A percentile compares a stretch with the other conserved stretches of the same genome.
Conservation (phyloP, 1,284 basidiomycete genomes). For the Pascua guehoae region DNA sequence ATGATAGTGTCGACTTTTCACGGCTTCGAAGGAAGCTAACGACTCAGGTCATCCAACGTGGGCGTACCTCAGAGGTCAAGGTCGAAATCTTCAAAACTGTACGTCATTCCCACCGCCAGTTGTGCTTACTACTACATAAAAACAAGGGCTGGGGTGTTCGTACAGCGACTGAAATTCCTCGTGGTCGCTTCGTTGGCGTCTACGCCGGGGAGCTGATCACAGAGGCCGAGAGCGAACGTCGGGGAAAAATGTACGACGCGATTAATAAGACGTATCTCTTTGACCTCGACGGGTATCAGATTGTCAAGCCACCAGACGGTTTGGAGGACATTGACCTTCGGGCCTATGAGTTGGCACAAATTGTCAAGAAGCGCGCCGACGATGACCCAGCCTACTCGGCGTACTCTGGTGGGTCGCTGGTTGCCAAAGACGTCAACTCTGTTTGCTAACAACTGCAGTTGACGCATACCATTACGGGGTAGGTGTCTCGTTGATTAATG, state of each 20-base stretch:
- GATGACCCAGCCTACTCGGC: constrained; percentile 23
- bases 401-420: constrained; percentile 36
- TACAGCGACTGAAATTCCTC: constrained; percentile 58
- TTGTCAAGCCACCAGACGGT: constrained; percentile 50
- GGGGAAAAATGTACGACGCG: constrained; percentile 67
- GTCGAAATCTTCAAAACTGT: constrained; percentile 61
- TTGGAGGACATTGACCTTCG: constrained; percentile 38
- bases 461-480: constrained; percentile 86
- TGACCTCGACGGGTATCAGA: constrained; percentile 70
- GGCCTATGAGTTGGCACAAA: constrained; percentile 28
- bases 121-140: constrained; percentile 4
- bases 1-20: neutral
- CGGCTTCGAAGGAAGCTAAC: neutral
- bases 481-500: constrained; percentile 44
- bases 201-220: constrained; percentile 80
- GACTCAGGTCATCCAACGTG: constrained; percentile 72
- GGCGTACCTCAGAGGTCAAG: constrained; percentile 61
- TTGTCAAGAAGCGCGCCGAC: constrained; percentile 1
- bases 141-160: constrained; percentile 77
- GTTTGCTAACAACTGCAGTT: constrained; percentile 51
- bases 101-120: neutral
- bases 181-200: constrained; percentile 71
- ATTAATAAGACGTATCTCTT: constrained; percentile 81
- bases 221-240: constrained; percentile 61
- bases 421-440: neutral